These are phyloP conservation scores for Pterocarpus macrocarpus DNA, from an alignment of 306 rosid species.

Conservation along the genomic window DNA sequence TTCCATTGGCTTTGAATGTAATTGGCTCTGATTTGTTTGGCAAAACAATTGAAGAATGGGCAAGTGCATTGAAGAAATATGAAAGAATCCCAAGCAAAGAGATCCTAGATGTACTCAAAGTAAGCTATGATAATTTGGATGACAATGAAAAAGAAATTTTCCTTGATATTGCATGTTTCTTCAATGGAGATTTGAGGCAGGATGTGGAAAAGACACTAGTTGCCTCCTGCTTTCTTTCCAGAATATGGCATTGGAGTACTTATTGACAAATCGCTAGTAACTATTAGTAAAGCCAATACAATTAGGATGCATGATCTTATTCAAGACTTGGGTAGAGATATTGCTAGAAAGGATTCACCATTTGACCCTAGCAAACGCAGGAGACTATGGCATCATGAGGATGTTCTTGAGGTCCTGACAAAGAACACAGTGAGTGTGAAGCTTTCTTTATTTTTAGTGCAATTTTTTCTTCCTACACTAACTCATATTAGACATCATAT, in stretches of 20 bases:
- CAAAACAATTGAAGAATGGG: constrained; percentile 39
- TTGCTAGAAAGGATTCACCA: constrained; percentile 46
- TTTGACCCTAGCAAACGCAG: constrained; percentile 35
- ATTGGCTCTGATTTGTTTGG: constrained; percentile 35
- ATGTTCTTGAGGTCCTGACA: constrained; percentile 36
- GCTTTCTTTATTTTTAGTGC: not conserved
- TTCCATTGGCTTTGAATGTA: constrained; percentile 46
- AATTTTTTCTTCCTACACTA: no score
- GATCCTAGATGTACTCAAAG: constrained; percentile 26
- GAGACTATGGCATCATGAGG: constrained; percentile 52
- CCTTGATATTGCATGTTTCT: constrained; percentile 59
- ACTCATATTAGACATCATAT: not conserved
- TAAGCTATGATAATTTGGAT: constrained; percentile 48
- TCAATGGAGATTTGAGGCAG: constrained; percentile 3
- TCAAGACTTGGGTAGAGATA: constrained; percentile 54
- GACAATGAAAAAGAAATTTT: constrained; percentile 31
- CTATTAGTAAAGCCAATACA: not conserved
- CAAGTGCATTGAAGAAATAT: constrained; percentile 23
- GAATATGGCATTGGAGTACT: constrained; percentile 36
- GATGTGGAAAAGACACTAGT: constrained; percentile 34
- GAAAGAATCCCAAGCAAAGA: constrained; percentile 12
- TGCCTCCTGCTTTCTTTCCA: not conserved
- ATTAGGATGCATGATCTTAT: constrained; percentile 56
- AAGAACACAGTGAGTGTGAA: constrained; percentile 26
- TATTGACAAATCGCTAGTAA: constrained; percentile 38